Evolutionary conservation across 192 early-diverging fungal genomes (phyloP), one percentile per base, ranked within the genome.

Genomic region (Coemansia sp.): DNA sequence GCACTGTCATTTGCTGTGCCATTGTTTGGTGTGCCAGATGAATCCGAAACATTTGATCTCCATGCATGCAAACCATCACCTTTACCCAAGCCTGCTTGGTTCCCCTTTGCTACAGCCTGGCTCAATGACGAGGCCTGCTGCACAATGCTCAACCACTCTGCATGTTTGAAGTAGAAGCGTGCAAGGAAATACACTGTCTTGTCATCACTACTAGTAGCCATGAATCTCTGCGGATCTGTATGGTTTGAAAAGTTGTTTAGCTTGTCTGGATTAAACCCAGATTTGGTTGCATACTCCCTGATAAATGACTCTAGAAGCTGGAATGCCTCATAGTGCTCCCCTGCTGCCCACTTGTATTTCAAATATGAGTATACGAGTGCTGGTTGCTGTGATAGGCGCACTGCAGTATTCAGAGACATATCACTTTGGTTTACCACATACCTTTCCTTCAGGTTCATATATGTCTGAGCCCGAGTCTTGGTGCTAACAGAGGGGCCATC

Each of bases 141-240:
- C 27, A 74, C 57, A 17, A 30, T 62, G 23, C 37, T 55, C 19
- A 96, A 93, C 96, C 96, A 98, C 75, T 98, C 93, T 28, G 93
- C 96, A 48, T 90, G 85, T 67, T 94, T 92, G 31, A 93, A 83
- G 70, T 95, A 93, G 66, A 95, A 97, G 19, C 91, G 83, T 11
- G 89, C 85, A 23, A 92, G 74, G 31, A 64, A 34, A 23, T 57
- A 61, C 14, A 88, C 45, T 2, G 47, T 47, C 36, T 30, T 44
- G 20, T 48, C 38, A 6, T 67, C 61, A 8, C 30, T 19, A 19
- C 30, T 8, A 8, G 52, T 31, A 14, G 27, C 52, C 6, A 6
- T 19, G 23, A 33, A 54, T 9, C 9, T 38, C 3, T 13, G 34
- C 9, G 57, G 45, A 36, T 67, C 55, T 7, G 61, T 22, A 13